Conservation (phyloP, 495 filamentous ascomycete species). For the Sporormia fimetaria region DNA sequence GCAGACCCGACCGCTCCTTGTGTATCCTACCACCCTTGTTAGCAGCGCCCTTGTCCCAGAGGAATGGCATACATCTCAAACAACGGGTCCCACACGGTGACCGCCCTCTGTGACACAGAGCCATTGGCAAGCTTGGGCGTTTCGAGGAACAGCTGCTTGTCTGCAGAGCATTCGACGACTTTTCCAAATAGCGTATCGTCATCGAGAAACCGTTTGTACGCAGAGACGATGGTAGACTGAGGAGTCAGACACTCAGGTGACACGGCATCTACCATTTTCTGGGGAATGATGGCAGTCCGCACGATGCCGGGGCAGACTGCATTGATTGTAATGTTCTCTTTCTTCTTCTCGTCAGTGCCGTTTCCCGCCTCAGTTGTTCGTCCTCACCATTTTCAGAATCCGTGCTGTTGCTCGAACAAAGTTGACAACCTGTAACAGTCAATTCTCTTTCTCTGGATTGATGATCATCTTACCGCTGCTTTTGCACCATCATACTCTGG, state of each 20-base stretch:
- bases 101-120: constrained; percentile 25
- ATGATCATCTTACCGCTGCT: constrained; percentile 25
- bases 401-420: constrained; percentile 30
- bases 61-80: constrained; percentile 27
- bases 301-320: constrained; percentile 31
- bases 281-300: constrained; percentile 33
- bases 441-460: background rate
- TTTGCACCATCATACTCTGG: constrained; percentile 37
- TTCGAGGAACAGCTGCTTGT: constrained; percentile 28
- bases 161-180: constrained; percentile 31
- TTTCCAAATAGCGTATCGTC: constrained; percentile 27
- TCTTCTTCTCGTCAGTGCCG: constrained; percentile 18
- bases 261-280: constrained; percentile 32
- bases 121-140: constrained; percentile 30
- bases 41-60: background rate
- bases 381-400: constrained; percentile 29
- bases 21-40: constrained; percentile 19
- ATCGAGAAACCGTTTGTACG: constrained; percentile 30
- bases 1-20: constrained; percentile 32
- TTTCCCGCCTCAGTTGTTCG: background rate
- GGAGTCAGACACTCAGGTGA: constrained; percentile 31
- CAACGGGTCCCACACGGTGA: constrained; percentile 35
- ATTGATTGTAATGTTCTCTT: constrained; percentile 33
- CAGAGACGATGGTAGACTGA: constrained; percentile 29
- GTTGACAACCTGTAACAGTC: constrained; percentile 23